Percentiles rank a stretch among this genome's conserved stretches.
Conservation (phyloP, 805 yeast genomes). For the Lachancea fermentati region DNA sequence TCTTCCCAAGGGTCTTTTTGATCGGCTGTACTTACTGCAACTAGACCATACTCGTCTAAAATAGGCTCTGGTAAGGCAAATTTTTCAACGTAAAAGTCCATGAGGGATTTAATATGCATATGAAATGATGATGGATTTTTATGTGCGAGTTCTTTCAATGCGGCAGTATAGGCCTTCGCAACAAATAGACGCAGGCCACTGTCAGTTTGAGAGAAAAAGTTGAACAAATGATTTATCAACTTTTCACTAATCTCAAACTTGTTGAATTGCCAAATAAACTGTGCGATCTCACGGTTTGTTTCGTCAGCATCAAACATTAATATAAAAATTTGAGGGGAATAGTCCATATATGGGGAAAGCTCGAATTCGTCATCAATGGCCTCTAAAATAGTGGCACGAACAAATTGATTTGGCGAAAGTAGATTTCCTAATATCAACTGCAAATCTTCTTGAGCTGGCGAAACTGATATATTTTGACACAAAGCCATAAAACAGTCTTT, state of each 20-base stretch:
- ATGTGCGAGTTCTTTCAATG: slow-evolving; percentile 36
- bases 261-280: slow-evolving; percentile 82
- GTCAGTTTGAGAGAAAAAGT: slow-evolving; percentile 49
- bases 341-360: slow-evolving; percentile 36
- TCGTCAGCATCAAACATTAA: slow-evolving; percentile 69
- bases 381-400: slow-evolving; percentile 75
- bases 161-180: slow-evolving; percentile 59
- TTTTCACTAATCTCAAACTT: slow-evolving; percentile 34
- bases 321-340: slow-evolving; percentile 70
- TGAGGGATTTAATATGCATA: slow-evolving; percentile 39
- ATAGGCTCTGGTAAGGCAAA: slow-evolving; percentile 72
- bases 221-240: slow-evolving; percentile 42
- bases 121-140: slow-evolving; percentile 26
- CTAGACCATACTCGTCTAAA: slow-evolving; percentile 75
- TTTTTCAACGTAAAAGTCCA: slow-evolving; percentile 52
- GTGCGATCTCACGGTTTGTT: slow-evolving; percentile 57
- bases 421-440: slow-evolving; percentile 49
- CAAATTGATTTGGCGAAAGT: slow-evolving; percentile 60
- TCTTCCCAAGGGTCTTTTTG: slow-evolving; percentile 79
- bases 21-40: slow-evolving; percentile 52
- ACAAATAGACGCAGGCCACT: slow-evolving; percentile 67
- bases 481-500: slow-evolving; percentile 78
- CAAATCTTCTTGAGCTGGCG: slow-evolving; percentile 53
- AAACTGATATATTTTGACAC: slow-evolving; percentile 68
- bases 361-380: slow-evolving; percentile 78